phyloP scores from a whole-genome alignment of 306 rosid species.

The Acacia crassicarpa region DNA sequence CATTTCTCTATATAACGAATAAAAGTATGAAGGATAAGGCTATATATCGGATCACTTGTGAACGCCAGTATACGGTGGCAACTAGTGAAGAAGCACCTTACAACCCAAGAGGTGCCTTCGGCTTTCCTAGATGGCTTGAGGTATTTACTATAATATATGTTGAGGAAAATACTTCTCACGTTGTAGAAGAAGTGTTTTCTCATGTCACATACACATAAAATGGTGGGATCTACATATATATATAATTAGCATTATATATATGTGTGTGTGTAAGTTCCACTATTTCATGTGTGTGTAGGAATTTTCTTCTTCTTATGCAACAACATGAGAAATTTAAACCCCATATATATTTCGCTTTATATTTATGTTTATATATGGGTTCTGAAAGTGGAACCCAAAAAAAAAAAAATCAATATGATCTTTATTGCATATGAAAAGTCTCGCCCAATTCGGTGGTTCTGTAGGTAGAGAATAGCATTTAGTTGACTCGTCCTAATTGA shows the following conservation, averaged over 20 bases:
- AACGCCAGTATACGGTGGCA: slow-evolving; percentile 66
- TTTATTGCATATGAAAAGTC: not conserved
- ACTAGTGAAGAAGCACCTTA: slow-evolving; percentile 54
- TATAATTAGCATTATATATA: no score
- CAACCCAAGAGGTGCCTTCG: slow-evolving; percentile 76
- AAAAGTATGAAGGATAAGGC: slow-evolving; percentile 60
- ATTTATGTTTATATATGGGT: not conserved
- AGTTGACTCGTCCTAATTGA: not conserved
- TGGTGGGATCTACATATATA: no score
- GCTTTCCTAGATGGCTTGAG: slow-evolving; percentile 98
- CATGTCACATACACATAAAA: no score
- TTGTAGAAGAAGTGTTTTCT: no score
- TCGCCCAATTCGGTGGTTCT: not conserved
- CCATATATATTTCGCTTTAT: not conserved
- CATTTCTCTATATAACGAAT: slow-evolving; percentile 58
- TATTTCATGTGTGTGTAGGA: no score
- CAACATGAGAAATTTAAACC: no score
- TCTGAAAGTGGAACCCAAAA: not conserved
- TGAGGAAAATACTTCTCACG: no score
- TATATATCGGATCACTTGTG: slow-evolving; percentile 65
- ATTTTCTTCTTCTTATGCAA: no score
- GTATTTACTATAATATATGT: no score
- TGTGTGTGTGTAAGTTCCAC: no score
- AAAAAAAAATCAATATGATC: not conserved
- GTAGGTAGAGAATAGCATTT: not conserved